Percentiles rank a stretch among this genome's conserved stretches.
Conservation (phyloP, 495 filamentous ascomycete species). For the Neurospora sp. region DNA sequence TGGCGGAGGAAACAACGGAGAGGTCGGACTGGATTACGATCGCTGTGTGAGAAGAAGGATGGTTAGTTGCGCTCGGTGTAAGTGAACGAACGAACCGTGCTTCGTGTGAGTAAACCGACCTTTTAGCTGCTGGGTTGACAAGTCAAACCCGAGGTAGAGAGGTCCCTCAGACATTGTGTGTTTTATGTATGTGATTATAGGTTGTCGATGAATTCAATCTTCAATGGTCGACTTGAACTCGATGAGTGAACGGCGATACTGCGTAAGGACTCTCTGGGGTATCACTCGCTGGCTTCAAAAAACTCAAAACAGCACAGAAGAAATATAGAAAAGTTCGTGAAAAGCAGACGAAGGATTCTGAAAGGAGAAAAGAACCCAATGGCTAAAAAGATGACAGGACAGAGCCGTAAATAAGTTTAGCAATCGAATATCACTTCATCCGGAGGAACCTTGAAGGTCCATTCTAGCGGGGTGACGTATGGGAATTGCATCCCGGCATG, state of each 20-base stretch:
- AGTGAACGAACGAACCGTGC: not conserved
- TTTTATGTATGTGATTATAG: not conserved
- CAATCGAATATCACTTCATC: not conserved
- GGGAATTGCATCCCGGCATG: not conserved
- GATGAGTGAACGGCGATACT: not conserved
- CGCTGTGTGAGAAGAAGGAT: constrained; percentile 27
- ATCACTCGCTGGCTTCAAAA: not conserved
- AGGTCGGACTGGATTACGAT: constrained; percentile 74
- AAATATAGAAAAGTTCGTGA: not conserved
- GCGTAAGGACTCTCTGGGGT: not conserved
- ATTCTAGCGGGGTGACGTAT: not conserved
- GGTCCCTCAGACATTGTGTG: constrained; percentile 41
- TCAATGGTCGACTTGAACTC: not conserved
- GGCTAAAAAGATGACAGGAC: not conserved
- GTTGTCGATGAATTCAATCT: not conserved
- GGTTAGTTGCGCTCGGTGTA: not conserved
- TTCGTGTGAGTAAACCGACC: constrained; percentile 32
- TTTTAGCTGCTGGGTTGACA: constrained; percentile 95
- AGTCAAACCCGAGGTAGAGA: constrained; percentile 87
- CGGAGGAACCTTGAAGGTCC: not conserved
- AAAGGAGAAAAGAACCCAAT: not conserved
- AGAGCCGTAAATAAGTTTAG: not conserved
- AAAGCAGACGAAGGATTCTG: not conserved
- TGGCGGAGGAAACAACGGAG: constrained; percentile 63
- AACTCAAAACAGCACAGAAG: not conserved